Conservation (phyloP, 2,329 filamentous ascomycete species). For the Paracoccidioides lutzii region DNA sequence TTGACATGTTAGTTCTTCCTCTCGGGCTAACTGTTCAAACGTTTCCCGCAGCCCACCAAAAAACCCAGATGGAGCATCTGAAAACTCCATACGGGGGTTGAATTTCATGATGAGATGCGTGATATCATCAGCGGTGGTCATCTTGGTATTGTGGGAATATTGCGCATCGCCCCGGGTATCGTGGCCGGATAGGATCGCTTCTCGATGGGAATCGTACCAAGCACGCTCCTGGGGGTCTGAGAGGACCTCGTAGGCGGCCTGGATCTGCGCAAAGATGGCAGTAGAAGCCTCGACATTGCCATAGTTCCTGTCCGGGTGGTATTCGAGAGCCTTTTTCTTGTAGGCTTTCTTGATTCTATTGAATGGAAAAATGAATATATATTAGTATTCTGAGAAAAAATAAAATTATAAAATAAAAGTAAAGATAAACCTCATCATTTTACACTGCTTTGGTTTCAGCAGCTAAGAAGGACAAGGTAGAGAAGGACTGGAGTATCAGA, state of each 20-base stretch:
- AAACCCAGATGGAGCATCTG: conserved; percentile 69
- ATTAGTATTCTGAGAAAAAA: background rate
- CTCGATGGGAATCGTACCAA: conserved; percentile 94
- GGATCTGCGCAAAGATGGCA: conserved; percentile 75
- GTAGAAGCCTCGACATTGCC: conserved; percentile 76
- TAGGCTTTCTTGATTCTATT: conserved; percentile 84
- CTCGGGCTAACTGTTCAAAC: conserved; percentile 67
- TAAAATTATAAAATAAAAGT: too few species aligned
- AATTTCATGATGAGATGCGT: conserved; percentile 67
- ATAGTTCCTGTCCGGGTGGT: conserved; percentile 90
- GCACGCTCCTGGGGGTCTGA: conserved; percentile 90
- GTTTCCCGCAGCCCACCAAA: conserved; percentile 64
- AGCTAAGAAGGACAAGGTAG: background rate
- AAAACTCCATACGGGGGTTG: conserved; percentile 63
- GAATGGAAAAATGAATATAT: background rate
- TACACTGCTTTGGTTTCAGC: background rate
- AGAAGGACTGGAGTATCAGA: background rate
- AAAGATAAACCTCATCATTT: background rate
- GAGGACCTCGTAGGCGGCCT: conserved; percentile 88
- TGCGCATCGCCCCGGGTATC: conserved; percentile 35
- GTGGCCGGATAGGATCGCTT: conserved; percentile 62
- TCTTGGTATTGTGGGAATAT: conserved; percentile 54
- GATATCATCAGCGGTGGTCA: conserved; percentile 73
- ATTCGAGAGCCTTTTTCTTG: conserved; percentile 73
- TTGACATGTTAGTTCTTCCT: conserved; percentile 64